A percentile compares a stretch with the other conserved stretches of the same genome.
Evolutionary conservation across 768 basidiomycete species (phyloP).

Genomic region (Kwoniella europaea): DNA sequence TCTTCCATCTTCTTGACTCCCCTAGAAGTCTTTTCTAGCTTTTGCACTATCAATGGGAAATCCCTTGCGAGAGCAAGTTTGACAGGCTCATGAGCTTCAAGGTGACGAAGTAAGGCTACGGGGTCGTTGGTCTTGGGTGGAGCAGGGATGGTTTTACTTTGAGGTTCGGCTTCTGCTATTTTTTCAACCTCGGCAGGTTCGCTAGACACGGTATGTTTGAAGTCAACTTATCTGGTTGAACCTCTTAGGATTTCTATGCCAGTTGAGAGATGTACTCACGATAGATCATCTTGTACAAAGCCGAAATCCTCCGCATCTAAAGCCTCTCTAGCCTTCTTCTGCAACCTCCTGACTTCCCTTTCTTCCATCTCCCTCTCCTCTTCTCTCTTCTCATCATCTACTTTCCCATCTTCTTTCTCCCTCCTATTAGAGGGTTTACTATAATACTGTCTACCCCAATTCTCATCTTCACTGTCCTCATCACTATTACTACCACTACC

Average conservation of each 20-base stretch:
- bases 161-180: conserved; percentile 8
- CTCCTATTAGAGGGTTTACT: conserved; percentile 60
- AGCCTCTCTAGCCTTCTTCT: conserved; percentile 72
- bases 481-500: conserved; percentile 23
- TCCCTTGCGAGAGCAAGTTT: conserved; percentile 56
- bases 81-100: conserved; percentile 52
- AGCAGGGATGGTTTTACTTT: conserved; percentile 22
- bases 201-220: no score
- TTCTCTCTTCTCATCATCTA: conserved; percentile 83
- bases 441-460: conserved; percentile 87
- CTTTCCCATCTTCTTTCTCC: conserved; percentile 58
- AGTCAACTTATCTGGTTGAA: background rate
- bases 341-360: conserved; percentile 79
- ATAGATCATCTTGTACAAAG: conserved; percentile 64
- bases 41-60: conserved; percentile 53
- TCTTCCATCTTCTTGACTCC: conserved; percentile 54
- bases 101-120: conserved; percentile 41
- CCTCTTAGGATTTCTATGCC: background rate
- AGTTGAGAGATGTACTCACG: conserved; percentile 10
- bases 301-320: conserved; percentile 78
- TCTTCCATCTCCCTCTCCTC: conserved; percentile 87
- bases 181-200: no score
- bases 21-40: conserved; percentile 52
- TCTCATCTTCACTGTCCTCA: conserved; percentile 63
- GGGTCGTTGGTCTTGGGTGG: conserved; percentile 42